Base-by-base conservation (phyloP, 257 asterid species). In the Lavandula angustifolia region DNA sequence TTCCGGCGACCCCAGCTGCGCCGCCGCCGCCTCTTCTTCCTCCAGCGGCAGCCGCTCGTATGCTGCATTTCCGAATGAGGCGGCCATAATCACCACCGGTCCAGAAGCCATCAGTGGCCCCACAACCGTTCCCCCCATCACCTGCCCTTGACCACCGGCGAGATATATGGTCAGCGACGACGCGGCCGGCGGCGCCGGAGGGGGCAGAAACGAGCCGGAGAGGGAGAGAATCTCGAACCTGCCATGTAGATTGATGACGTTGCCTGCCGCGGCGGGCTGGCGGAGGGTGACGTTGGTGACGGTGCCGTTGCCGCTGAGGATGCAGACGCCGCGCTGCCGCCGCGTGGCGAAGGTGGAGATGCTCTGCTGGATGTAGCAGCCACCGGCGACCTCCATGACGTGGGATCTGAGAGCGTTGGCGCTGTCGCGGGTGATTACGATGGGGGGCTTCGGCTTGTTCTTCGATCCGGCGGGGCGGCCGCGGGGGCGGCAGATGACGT, bases 131-230 rank as follows among this genome's bases (percentile, higher is more conserved):
- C 99, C 99, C 0, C 99, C 99, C 61, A 92, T 83, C 0, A 92
- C 92, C 73, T 92, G 98, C 1, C 98, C 98, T 61, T 92, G 98
- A 7, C 91, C 97, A 4, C 97, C 94, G 8, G 97, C 85, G 5
- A 92, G 54, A 41, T 89, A 92, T 27, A 92, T 84, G n/a, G 94
- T 85, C 56, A 92, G 74, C 1, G 94, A 79, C 0, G 99, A 87
- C 0, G 99, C 97, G 0, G 94, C 88, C 0, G 96, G 83, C 0
- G 97, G 97, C 0, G 99, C 99, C 0, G 98, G 98, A 8, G 95
- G 94, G 1, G 99, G 99, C 0, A 92, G 80, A 37, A 87, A 87
- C 0, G 97, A 89, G 0, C 99, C 99, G 0, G 96, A 85, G 1
- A 92, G 88, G 0, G 99, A 89, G 0, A 92, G 79, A 38, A 92